Conservation (phyloP, 2,329 filamentous ascomycete genomes). For the Colletotrichum cuscutae region DNA sequence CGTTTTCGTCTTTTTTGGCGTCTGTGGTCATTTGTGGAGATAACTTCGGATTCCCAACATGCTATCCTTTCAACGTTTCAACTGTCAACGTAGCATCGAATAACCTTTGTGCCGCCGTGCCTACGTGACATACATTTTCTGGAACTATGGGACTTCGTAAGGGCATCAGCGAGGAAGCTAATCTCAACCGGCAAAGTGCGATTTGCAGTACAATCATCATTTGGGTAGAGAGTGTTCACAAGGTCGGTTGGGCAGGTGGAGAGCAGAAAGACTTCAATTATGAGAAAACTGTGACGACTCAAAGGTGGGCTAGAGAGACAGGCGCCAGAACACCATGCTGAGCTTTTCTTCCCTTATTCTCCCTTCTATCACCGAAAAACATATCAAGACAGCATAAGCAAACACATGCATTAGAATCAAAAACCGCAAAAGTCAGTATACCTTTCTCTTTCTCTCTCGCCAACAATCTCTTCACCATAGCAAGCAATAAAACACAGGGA, state of each 20-base stretch:
- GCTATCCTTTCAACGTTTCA: not conserved
- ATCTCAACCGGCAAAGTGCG: too few relatives aligned
- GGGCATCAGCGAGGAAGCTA: too few relatives aligned
- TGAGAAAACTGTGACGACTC: not conserved
- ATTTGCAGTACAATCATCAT: too few relatives aligned
- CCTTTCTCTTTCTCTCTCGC: not conserved
- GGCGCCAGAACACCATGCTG: not conserved
- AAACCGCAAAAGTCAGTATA: not conserved
- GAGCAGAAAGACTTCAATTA: not conserved
- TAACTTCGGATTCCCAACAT: conserved; percentile 34
- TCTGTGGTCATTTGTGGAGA: conserved; percentile 27
- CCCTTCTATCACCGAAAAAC: not conserved
- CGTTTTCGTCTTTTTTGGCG: conserved; percentile 29
- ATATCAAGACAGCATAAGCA: not conserved
- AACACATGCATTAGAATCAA: not conserved
- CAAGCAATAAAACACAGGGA: too few relatives aligned
- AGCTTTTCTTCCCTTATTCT: not conserved
- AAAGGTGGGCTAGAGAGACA: not conserved
- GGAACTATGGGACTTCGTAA: too few relatives aligned
- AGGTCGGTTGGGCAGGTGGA: not conserved
- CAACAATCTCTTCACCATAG: not conserved
- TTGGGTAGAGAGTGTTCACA: not conserved
- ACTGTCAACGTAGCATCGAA: not conserved
- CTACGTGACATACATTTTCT: too few relatives aligned
- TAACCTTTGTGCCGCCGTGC: too few relatives aligned